These are phyloP conservation scores for Diddensiella transvaalensis DNA, from an alignment of 805 yeast species.

Conservation along the genomic window DNA sequence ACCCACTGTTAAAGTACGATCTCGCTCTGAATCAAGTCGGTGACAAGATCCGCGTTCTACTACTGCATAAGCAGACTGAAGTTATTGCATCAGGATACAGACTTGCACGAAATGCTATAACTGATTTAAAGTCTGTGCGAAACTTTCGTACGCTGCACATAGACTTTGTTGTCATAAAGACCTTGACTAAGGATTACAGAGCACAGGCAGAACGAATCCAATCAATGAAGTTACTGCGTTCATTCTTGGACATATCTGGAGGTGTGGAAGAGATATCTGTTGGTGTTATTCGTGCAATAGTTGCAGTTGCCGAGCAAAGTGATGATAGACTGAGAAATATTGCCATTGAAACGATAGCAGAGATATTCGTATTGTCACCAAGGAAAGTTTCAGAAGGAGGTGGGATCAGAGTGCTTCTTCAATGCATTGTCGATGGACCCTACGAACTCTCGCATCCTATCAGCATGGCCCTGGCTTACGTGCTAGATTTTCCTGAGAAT, in stretches of 20 bases:
- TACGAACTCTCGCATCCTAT: constrained; percentile 42
- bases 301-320: constrained; percentile 54
- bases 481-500: constrained; percentile 56
- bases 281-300: constrained; percentile 65
- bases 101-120: constrained; percentile 61
- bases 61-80: constrained; percentile 54
- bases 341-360: constrained; percentile 53
- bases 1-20: constrained; percentile 63
- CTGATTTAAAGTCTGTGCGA: constrained; percentile 51
- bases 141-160: constrained; percentile 51
- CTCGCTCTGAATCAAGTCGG: constrained; percentile 41
- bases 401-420: constrained; percentile 44
- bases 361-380: constrained; percentile 46
- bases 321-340: constrained; percentile 49
- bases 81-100: constrained; percentile 76
- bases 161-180: constrained; percentile 59
- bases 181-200: constrained; percentile 57
- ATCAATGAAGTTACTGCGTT: constrained; percentile 67
- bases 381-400: constrained; percentile 41
- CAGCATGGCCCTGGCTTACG: constrained; percentile 46
- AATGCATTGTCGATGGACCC: constrained; percentile 53
- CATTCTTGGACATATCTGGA: constrained; percentile 50
- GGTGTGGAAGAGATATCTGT: constrained; percentile 53
- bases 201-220: constrained; percentile 66
- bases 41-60: constrained; percentile 52